phyloP scores from a whole-genome alignment of 1,284 basidiomycete genomes.

The Golubevia sp. region DNA sequence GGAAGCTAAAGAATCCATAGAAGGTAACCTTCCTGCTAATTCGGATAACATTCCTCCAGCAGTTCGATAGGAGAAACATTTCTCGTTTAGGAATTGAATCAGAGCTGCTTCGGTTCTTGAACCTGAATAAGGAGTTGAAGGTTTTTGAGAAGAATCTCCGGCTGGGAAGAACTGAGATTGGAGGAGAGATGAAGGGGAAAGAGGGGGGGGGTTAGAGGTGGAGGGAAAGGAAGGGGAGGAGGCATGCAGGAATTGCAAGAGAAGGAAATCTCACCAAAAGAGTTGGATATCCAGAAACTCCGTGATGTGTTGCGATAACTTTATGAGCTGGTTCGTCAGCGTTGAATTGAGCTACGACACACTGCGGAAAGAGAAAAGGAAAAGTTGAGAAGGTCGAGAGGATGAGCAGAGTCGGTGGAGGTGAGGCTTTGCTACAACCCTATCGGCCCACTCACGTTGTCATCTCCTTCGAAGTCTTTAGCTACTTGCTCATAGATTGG shows the following conservation, averaged over 20 bases:
- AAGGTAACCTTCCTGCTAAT: conserved; percentile 50
- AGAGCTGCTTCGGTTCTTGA: conserved; percentile 44
- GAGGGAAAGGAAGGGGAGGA: neutral
- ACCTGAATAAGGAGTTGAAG: conserved; percentile 37
- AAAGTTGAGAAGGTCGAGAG: too few relatives aligned
- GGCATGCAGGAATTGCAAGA: neutral
- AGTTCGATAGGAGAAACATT: conserved; percentile 46
- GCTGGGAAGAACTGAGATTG: conserved; percentile 38
- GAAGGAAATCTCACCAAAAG: conserved; percentile 7
- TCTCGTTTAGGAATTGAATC: conserved; percentile 50
- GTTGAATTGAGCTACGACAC: conserved; percentile 45
- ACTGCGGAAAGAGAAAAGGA: conserved; percentile 1
- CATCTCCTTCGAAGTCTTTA: conserved; percentile 23
- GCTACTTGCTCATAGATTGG: conserved; percentile 34
- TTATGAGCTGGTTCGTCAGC: conserved; percentile 42
- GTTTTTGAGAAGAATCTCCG: conserved; percentile 37
- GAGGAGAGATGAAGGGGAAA: neutral
- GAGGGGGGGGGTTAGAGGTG: neutral
- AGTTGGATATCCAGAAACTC: conserved; percentile 48
- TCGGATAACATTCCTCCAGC: conserved; percentile 40
- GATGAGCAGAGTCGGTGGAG: too few relatives aligned
- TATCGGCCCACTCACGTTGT: conserved; percentile 3
- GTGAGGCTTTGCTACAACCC: too few relatives aligned
- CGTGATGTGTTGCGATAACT: conserved; percentile 36
- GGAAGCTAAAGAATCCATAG: conserved; percentile 48